phyloP scores from a whole-genome alignment of 2,329 filamentous ascomycete species.

The Penicillium corylophilum region DNA sequence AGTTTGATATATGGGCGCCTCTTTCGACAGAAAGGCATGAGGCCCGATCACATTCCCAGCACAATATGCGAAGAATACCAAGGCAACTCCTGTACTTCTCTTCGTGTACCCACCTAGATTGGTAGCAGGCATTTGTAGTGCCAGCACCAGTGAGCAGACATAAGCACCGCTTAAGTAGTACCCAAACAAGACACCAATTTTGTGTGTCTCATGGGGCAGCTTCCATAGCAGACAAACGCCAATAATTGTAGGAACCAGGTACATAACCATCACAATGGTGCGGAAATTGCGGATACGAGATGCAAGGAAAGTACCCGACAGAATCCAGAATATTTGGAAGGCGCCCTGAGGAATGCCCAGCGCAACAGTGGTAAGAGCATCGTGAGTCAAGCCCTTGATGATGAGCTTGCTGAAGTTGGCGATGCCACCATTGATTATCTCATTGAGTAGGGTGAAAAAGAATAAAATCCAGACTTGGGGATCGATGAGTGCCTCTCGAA shows the following conservation, averaged over 20 bases:
- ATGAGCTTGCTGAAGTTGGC: conserved; percentile 59
- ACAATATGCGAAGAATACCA: conserved; percentile 47
- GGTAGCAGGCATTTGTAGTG: conserved; percentile 43
- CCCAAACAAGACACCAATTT: conserved; percentile 50
- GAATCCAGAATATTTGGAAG: conserved; percentile 53
- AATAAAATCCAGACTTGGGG: conserved; percentile 49
- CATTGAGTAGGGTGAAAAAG: conserved; percentile 52
- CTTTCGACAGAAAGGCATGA: conserved; percentile 43
- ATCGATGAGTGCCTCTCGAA: conserved; percentile 49
- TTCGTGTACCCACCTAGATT: conserved; percentile 53
- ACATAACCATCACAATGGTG: conserved; percentile 54
- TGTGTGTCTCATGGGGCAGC: conserved; percentile 42
- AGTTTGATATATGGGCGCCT: conserved; percentile 51
- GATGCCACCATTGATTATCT: conserved; percentile 53
- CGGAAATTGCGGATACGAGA: conserved; percentile 52
- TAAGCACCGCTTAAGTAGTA: conserved; percentile 54
- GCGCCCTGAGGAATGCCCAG: conserved; percentile 57
- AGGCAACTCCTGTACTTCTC: conserved; percentile 48
- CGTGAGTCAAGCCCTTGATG: conserved; percentile 47
- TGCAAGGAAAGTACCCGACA: conserved; percentile 54
- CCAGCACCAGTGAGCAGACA: conserved; percentile 54
- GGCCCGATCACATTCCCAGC: conserved; percentile 49
- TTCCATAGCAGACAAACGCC: conserved; percentile 54
- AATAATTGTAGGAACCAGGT: conserved; percentile 53
- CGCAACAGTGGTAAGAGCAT: conserved; percentile 50